Conservation (phyloP, 1,284 basidiomycete genomes). For the Mycena sp. region DNA sequence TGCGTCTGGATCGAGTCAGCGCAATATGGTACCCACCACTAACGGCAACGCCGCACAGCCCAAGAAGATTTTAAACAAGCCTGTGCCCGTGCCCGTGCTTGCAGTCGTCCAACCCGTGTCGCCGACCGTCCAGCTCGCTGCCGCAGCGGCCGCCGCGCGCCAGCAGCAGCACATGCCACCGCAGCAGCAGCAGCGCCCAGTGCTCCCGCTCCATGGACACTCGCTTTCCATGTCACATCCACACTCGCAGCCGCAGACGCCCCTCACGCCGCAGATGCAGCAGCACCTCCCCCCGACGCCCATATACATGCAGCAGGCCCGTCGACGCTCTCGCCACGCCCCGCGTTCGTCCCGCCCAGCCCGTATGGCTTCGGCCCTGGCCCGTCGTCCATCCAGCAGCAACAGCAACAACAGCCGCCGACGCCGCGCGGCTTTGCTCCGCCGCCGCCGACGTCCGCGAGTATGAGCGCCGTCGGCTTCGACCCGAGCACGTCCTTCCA, state of each 20-base stretch:
- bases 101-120: conserved; percentile 36
- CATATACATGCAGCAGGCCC: conserved; percentile 37
- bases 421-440: conserved; percentile 43
- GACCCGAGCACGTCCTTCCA: conserved; percentile 41
- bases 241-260: conserved; percentile 48
- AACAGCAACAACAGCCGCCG: conserved; percentile 37
- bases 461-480: conserved; percentile 7
- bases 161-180: conserved; percentile 44
- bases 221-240: conserved; percentile 23
- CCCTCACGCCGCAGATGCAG: conserved; percentile 54
- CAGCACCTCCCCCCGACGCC: conserved; percentile 46
- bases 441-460: background rate
- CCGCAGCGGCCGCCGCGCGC: conserved; percentile 34
- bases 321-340: conserved; percentile 26
- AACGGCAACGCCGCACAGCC: conserved; percentile 55
- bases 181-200: conserved; percentile 37
- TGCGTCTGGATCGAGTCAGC: conserved; percentile 24
- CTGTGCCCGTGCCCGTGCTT: conserved; percentile 37
- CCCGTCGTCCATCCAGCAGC: conserved; percentile 44
- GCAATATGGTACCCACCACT: conserved; percentile 18
- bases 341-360: conserved; percentile 42
- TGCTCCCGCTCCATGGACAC: conserved; percentile 40
- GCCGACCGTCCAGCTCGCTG: conserved; percentile 25
- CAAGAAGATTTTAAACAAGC: conserved; percentile 51
- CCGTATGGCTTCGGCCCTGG: conserved; percentile 60